Percentiles rank a stretch among this genome's conserved stretches.
phyloP scores from a whole-genome alignment of 352 stramenopile genomes.

The Pythium plurisporium region DNA sequence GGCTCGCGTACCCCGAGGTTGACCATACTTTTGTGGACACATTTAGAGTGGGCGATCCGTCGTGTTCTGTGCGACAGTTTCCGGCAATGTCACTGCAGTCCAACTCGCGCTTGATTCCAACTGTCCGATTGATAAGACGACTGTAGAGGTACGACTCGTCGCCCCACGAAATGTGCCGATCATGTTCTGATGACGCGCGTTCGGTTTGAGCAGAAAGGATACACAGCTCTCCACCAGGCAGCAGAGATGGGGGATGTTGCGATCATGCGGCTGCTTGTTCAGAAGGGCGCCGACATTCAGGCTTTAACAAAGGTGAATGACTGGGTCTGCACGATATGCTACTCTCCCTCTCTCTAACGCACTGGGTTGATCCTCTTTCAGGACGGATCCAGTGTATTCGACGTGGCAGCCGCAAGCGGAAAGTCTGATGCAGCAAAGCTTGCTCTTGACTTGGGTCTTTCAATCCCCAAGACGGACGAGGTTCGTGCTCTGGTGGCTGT shows the following conservation, averaged over 20 bases:
- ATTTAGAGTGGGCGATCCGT: background rate
- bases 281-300: background rate
- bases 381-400: no score
- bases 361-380: no score
- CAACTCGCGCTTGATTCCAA: background rate
- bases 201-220: background rate
- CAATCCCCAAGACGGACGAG: no score
- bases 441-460: no score
- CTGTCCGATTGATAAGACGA: background rate
- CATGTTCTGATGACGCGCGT: background rate
- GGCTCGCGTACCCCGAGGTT: no score
- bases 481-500: no score
- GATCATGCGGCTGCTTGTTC: background rate
- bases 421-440: no score
- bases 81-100: background rate
- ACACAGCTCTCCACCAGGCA: background rate
- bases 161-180: background rate
- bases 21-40: no score
- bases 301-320: background rate
- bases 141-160: background rate
- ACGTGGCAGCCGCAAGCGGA: no score
- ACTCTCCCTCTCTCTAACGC: no score
- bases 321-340: no score
- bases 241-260: background rate
- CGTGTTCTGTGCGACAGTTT: background rate